Conservation (phyloP, 169 alveolate genomes). For the Plasmodium berghei region DNA sequence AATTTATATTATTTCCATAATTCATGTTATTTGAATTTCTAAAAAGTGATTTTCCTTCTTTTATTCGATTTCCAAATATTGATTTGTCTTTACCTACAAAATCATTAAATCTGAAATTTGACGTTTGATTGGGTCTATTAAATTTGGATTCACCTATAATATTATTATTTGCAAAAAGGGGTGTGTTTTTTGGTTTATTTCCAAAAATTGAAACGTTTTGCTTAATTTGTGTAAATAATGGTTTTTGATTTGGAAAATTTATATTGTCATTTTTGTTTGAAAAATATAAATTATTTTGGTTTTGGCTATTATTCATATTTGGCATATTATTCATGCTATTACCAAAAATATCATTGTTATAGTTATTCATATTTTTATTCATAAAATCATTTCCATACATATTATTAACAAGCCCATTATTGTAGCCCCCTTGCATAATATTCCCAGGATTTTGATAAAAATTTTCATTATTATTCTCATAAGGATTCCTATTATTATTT, state of each 20-base stretch:
- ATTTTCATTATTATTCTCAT: constrained; percentile 2
- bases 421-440: not conserved
- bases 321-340: constrained; percentile 1
- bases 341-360: constrained; percentile 11
- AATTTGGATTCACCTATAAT: too few species aligned
- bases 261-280: not conserved
- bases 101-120: constrained; percentile 27
- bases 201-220: constrained; percentile 68
- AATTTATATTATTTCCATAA: not conserved
- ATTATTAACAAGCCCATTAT: not conserved
- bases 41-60: constrained; percentile 59
- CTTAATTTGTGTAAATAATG: constrained; percentile 26
- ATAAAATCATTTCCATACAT: constrained; percentile 16
- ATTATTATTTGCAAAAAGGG: constrained; percentile 37
- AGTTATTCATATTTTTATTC: not conserved
- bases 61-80: constrained; percentile 70
- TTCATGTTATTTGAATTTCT: not conserved
- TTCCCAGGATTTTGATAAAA: not conserved
- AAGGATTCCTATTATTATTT: constrained; percentile 1
- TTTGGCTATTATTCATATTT: not conserved
- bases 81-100: constrained; percentile 64
- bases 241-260: constrained; percentile 2
- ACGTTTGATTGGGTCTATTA: not conserved
- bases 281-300: not conserved
- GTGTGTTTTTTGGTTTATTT: constrained; percentile 28